phyloP scores from a whole-genome alignment of 1,139 yeast species.

The Sugiyamaella sp. region DNA sequence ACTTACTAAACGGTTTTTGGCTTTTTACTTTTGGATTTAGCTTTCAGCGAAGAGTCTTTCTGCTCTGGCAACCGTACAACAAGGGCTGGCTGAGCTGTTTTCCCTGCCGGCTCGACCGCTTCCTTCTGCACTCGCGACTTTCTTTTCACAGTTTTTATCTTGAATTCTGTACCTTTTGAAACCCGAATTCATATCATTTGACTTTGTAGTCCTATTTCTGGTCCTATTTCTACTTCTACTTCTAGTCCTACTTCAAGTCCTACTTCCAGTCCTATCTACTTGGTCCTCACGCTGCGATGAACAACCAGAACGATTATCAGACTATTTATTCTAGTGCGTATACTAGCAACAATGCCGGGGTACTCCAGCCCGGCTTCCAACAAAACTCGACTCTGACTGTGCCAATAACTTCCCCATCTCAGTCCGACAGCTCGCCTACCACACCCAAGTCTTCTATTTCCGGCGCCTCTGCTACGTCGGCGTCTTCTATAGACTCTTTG shows the following conservation, averaged over 20 bases:
- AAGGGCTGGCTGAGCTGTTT: too few species aligned
- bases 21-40: too few species aligned
- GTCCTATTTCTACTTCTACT: neutral
- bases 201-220: neutral
- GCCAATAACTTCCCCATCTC: constrained; percentile 28
- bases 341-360: neutral
- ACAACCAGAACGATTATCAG: neutral
- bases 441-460: constrained; percentile 25
- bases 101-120: too few species aligned
- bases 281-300: neutral
- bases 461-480: constrained; percentile 22
- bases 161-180: too few species aligned
- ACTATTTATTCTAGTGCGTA: neutral
- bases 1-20: too few species aligned
- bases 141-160: too few species aligned
- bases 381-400: constrained; percentile 5
- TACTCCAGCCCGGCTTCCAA: neutral
- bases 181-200: too few species aligned
- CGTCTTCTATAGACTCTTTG: constrained; percentile 1
- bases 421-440: constrained; percentile 27
- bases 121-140: too few species aligned
- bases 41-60: too few species aligned
- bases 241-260: neutral
- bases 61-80: too few species aligned
- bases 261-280: neutral